Conservation (phyloP, 495 filamentous ascomycete genomes). For the Daldinia grandis region DNA sequence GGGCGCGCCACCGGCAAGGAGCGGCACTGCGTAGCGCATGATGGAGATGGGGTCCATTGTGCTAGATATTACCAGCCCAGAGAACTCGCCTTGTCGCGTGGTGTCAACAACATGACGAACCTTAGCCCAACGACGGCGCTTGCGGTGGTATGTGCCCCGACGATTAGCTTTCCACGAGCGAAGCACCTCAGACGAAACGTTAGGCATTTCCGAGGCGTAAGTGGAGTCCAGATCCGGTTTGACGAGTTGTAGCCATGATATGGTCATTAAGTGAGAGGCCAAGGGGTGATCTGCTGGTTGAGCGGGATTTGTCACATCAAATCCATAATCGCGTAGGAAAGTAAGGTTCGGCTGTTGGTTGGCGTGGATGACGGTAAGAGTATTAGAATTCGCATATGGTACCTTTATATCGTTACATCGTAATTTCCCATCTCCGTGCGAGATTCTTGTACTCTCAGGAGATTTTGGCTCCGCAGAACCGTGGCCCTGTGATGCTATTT, state of each 20-base stretch:
- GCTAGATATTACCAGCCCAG: constrained; percentile 82
- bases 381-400: constrained; percentile 72
- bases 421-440: constrained; percentile 35
- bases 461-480: constrained; percentile 16
- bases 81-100: constrained; percentile 77
- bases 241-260: constrained; percentile 91
- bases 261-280: constrained; percentile 76
- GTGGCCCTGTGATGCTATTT: constrained; percentile 9
- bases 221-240: constrained; percentile 75
- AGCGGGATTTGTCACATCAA: constrained; percentile 71
- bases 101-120: constrained; percentile 72
- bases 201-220: constrained; percentile 67
- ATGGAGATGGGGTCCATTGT: constrained; percentile 82
- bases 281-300: constrained; percentile 74
- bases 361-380: constrained; percentile 86
- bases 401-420: constrained; percentile 48
- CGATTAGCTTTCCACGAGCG: constrained; percentile 76
- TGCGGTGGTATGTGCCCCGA: constrained; percentile 81
- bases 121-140: constrained; percentile 80
- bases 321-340: constrained; percentile 86
- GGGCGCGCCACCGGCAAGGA: constrained; percentile 82
- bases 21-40: constrained; percentile 73
- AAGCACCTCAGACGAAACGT: constrained; percentile 62
- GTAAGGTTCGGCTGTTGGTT: constrained; percentile 89
- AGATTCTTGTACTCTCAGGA: constrained; percentile 7